phyloP scores from a whole-genome alignment of 345 rosid genomes.

The Melaleuca quinquenervia region DNA sequence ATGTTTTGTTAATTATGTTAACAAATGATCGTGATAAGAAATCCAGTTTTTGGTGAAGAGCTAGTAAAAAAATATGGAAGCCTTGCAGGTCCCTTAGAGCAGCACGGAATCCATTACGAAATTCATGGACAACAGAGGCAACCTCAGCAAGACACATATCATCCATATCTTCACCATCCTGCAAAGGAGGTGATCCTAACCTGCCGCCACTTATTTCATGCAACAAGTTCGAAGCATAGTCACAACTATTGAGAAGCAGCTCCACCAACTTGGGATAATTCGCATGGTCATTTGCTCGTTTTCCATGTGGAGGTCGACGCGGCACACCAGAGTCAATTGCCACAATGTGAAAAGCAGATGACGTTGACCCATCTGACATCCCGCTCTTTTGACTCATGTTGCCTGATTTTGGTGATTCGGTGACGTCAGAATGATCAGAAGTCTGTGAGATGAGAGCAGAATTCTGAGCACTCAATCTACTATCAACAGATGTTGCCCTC shows the following conservation, averaged over 20 bases:
- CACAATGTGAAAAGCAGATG: slow-evolving; percentile 50
- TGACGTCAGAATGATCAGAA: slow-evolving; percentile 60
- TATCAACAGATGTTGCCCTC: slow-evolving; percentile 74
- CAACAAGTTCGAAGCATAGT: slow-evolving; percentile 58
- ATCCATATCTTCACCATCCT: slow-evolving; percentile 19
- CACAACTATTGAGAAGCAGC: slow-evolving; percentile 67
- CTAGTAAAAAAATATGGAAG: slow-evolving; percentile 82
- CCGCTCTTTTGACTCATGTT: slow-evolving; percentile 37
- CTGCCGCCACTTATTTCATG: slow-evolving; percentile 77
- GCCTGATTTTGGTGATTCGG: slow-evolving; percentile 52
- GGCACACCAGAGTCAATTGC: slow-evolving; percentile 97
- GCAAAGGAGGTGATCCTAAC: slow-evolving; percentile 44
- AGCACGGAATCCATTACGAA: slow-evolving; percentile 78
- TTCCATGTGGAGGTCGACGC: slow-evolving; percentile 95
- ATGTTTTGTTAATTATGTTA: slow-evolving; percentile 49
- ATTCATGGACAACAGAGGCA: slow-evolving; percentile 44
- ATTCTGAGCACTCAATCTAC: slow-evolving; percentile 41
- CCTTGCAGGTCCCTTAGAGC: slow-evolving; percentile 91
- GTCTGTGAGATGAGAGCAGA: neutral
- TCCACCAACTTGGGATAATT: slow-evolving; percentile 91
- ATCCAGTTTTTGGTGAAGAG: slow-evolving; percentile 89
- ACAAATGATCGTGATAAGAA: slow-evolving; percentile 58
- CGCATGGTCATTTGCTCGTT: slow-evolving; percentile 84
- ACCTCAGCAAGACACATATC: slow-evolving; percentile 18
- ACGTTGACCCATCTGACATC: slow-evolving; percentile 31